phyloP scores from a whole-genome alignment of 768 basidiomycete species.

The Mycena filopes region DNA sequence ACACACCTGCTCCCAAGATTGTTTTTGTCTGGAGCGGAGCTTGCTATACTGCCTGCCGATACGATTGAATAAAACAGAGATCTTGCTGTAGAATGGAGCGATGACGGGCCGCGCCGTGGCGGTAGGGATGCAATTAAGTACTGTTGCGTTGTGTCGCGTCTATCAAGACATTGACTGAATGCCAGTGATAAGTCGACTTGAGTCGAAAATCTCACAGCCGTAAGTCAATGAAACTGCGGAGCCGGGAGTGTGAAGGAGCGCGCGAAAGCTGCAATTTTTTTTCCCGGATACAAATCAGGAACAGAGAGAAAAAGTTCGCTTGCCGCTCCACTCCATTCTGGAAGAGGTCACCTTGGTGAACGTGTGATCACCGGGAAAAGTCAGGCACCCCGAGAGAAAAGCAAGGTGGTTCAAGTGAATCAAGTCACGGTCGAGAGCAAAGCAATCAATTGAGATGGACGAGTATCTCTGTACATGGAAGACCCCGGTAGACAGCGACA shows the following conservation, averaged over 20 bases:
- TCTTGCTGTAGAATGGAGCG: slow-evolving; percentile 13
- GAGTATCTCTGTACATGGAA: background rate
- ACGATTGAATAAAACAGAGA: background rate
- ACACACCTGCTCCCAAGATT: background rate
- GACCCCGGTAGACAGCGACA: slow-evolving; percentile 2
- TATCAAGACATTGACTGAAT: slow-evolving; percentile 8
- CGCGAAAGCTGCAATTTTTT: too few species aligned
- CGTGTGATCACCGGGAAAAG: background rate
- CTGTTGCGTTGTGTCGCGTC: background rate
- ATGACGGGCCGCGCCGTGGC: slow-evolving; percentile 4
- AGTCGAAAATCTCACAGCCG: slow-evolving; percentile 5
- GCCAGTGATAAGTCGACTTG: too few species aligned
- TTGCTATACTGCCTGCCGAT: background rate
- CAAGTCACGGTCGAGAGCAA: too few species aligned
- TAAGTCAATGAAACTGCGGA: background rate
- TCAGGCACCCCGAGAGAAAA: too few species aligned
- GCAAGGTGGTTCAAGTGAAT: too few species aligned
- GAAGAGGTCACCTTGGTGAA: background rate
- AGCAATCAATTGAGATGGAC: too few species aligned
- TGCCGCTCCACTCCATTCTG: background rate
- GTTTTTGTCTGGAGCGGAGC: background rate
- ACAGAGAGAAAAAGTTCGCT: background rate
- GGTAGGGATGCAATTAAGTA: background rate
- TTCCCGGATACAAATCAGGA: too few species aligned
- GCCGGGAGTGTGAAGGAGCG: background rate